A percentile compares a stretch with the other conserved stretches of the same genome.
Evolutionary conservation across 2,329 filamentous ascomycete species (phyloP).

Genomic region (Pezicula radicicola): DNA sequence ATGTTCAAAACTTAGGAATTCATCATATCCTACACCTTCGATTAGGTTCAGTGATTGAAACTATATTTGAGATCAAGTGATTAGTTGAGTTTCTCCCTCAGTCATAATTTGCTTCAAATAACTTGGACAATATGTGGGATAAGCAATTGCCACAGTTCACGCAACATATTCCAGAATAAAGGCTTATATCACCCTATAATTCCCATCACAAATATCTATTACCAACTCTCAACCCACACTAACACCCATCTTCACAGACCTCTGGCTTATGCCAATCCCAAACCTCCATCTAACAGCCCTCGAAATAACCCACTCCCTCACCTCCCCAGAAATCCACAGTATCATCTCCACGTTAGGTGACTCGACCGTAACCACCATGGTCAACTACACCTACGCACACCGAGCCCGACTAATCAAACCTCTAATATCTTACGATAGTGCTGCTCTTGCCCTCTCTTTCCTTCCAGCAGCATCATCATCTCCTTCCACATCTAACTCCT

Average conservation of each 20-base stretch:
- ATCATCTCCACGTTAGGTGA: slow-evolving; percentile 58
- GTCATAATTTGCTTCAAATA: too few species aligned
- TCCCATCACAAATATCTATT: background rate
- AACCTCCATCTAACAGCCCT: slow-evolving; percentile 82
- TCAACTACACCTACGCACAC: slow-evolving; percentile 63
- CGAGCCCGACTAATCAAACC: slow-evolving; percentile 78
- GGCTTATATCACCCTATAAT: background rate
- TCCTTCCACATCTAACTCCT: too few species aligned
- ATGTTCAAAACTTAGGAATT: too few species aligned
- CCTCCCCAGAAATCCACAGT: slow-evolving; percentile 61
- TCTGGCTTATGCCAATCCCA: slow-evolving; percentile 83
- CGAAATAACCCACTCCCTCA: slow-evolving; percentile 80
- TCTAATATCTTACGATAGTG: slow-evolving; percentile 77
- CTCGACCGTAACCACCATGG: slow-evolving; percentile 52
- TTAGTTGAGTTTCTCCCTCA: too few species aligned
- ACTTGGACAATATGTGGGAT: too few species aligned
- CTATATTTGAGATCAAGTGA: too few species aligned
- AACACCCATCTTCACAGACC: slow-evolving; percentile 40
- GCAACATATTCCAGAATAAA: too few species aligned
- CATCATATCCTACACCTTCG: too few species aligned
- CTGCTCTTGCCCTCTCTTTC: slow-evolving; percentile 84
- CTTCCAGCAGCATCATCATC: slow-evolving; percentile 60
- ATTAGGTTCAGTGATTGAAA: too few species aligned
- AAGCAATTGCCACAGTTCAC: too few species aligned
- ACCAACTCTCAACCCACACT: background rate